phyloP scores from a whole-genome alignment of 352 stramenopile genomes.

The Phytophthora crassamura region DNA sequence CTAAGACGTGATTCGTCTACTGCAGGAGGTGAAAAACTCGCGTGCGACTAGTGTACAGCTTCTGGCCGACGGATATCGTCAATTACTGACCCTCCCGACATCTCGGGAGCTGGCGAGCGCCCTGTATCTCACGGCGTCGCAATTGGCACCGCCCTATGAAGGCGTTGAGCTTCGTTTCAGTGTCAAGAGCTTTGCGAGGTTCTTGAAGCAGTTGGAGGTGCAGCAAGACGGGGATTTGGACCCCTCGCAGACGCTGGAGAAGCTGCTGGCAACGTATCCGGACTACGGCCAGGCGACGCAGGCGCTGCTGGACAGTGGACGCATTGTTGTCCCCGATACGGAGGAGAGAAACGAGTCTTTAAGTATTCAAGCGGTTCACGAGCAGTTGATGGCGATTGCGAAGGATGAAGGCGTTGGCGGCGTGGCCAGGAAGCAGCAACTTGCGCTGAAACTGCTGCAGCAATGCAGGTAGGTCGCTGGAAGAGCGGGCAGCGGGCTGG shows the following conservation, averaged over 20 bases:
- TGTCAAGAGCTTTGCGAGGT: conserved; percentile 62
- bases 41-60: conserved; percentile 57
- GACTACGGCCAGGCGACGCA: conserved; percentile 66
- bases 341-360: conserved; percentile 28
- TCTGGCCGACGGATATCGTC: conserved; percentile 52
- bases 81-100: conserved; percentile 43
- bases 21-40: conserved; percentile 60
- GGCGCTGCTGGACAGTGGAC: conserved; percentile 47
- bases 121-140: conserved; percentile 73
- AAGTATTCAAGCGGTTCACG: conserved; percentile 59
- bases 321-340: conserved; percentile 24
- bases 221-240: conserved; percentile 8
- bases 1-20: neutral
- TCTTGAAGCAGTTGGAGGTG: conserved; percentile 54
- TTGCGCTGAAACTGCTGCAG: conserved; percentile 60
- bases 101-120: conserved; percentile 51
- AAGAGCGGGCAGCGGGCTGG: neutral
- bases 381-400: conserved; percentile 62
- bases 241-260: conserved; percentile 31
- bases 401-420: conserved; percentile 65
- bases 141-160: conserved; percentile 74
- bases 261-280: conserved; percentile 46
- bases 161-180: conserved; percentile 81
- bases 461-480: conserved; percentile 44
- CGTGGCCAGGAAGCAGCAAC: conserved; percentile 65